Base-by-base conservation (phyloP, 2,329 filamentous ascomycete genomes). In the Leptographium procerum region DNA sequence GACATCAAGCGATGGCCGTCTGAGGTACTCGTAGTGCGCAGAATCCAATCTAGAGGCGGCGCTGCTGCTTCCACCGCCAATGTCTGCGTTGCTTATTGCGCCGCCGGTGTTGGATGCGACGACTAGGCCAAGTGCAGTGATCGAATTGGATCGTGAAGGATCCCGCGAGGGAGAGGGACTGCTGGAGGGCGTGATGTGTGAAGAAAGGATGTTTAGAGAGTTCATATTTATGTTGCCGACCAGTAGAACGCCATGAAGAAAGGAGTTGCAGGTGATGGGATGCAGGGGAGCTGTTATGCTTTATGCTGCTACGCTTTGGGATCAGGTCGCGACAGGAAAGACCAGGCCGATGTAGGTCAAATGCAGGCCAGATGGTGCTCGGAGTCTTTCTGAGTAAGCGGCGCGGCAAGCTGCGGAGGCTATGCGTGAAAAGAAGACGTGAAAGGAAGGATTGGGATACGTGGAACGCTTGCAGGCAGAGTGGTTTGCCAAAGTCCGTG, bases 141-240 rank as follows among this genome's bases (percentile, higher is more conserved):
- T 73, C 31, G 83, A 85, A 70, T 84, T 85, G 62, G 81, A 80
- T 69, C 82, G 78, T 60, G 82, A 79, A 58, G 81, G 77, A 51
- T 71, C 69, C 36, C 81, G 77, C 65, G 77, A 83, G 60, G 81
- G 73, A 57, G 82, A 72, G 64, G 83, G 80, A 66, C 83, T 84
- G 60, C 81, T 73, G 57, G 82, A 72, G 65, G 83, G 81, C 66
- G 83, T 84, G 71, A 91, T 88, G 75, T 88, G 86, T 71, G 89
- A 85, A 69, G 90, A 94, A 72, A 96, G 84, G 72, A 96, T 89
- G 77, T 94, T 95, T 78, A 96, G 80, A 68, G 91, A 95, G 85
- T 96, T 96, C 92, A 96, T 96, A 75, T 78, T 34, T 34, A 73
- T 72, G 66, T 69, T 33, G 51, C 34, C 40, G 40, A 22, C 53